Percentiles rank a stretch among this genome's conserved stretches.
Evolutionary conservation across 768 basidiomycete species (phyloP).

Genomic region (Rhizopogon roseolus): DNA sequence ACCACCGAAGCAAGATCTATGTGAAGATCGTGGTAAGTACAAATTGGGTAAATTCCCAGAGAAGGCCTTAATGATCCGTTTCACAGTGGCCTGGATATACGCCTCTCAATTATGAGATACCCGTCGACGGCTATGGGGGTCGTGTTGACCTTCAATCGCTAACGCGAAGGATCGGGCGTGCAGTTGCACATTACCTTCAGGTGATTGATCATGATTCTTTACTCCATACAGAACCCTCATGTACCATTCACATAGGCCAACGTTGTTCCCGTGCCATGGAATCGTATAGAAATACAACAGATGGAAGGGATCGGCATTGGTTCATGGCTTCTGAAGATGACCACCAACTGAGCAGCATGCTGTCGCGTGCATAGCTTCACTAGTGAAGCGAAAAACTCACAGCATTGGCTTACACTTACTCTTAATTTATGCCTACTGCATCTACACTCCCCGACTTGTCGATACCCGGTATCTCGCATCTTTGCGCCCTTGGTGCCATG

Average conservation of each 20-base stretch:
- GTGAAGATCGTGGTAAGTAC: conserved; percentile 56
- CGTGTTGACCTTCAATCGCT: conserved; percentile 63
- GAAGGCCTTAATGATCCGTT: neutral
- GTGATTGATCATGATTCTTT: conserved; percentile 26
- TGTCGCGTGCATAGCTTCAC: neutral
- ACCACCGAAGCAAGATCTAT: conserved; percentile 52
- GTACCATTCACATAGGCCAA: conserved; percentile 44
- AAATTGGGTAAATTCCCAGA: neutral
- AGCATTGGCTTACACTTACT: neutral
- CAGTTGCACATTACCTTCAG: conserved; percentile 73
- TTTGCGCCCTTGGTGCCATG: conserved; percentile 3
- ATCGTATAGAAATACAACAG: conserved; percentile 64
- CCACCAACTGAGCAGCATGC: conserved; percentile 16
- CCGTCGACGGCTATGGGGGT: conserved; percentile 62
- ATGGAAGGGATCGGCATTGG: conserved; percentile 66
- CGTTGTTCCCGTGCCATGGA: conserved; percentile 63
- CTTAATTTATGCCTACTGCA: conserved; percentile 2
- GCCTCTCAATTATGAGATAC: conserved; percentile 71
- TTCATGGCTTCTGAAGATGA: conserved; percentile 67
- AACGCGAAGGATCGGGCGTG: conserved; percentile 62
- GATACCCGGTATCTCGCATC: conserved; percentile 4
- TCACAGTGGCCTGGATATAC: conserved; percentile 66
- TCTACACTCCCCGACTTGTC: neutral
- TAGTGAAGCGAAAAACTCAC: neutral
- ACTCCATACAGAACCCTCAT: conserved; percentile 3